A percentile compares a stretch with the other conserved stretches of the same genome.
Evolutionary conservation across 345 rosid genomes (phyloP).

Genomic region (Turritis glabra): DNA sequence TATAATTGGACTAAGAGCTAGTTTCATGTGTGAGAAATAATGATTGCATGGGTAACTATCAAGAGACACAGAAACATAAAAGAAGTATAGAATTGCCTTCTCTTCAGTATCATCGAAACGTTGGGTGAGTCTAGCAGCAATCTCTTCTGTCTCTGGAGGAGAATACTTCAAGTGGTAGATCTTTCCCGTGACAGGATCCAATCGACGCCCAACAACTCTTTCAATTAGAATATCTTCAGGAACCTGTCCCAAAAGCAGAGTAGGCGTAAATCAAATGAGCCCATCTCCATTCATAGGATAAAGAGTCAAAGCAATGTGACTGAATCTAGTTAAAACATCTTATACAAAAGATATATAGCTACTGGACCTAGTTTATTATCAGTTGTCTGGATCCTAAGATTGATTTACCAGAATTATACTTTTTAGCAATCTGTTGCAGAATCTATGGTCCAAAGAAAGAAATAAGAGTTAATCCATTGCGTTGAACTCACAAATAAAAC

Average conservation of each 20-base stretch:
- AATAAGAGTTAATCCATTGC: background rate
- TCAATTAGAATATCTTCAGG: slow-evolving; percentile 86
- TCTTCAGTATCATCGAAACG: slow-evolving; percentile 96
- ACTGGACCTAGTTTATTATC: background rate
- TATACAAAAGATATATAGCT: background rate
- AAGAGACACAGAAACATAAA: background rate
- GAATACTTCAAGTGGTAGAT: slow-evolving; percentile 91
- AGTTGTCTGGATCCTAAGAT: background rate
- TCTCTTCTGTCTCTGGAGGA: slow-evolving; percentile 87
- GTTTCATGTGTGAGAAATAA: background rate
- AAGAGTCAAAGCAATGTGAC: background rate
- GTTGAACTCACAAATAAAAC: background rate
- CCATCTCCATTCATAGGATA: background rate
- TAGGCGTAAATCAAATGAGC: slow-evolving; percentile 4
- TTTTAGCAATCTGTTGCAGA: background rate
- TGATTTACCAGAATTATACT: background rate
- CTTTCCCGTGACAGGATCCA: slow-evolving; percentile 93
- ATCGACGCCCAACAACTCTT: slow-evolving; percentile 88
- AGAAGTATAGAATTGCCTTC: slow-evolving; percentile 56
- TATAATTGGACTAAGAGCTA: slow-evolving; percentile 8
- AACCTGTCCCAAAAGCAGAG: slow-evolving; percentile 56
- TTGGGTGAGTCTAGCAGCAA: slow-evolving; percentile 83
- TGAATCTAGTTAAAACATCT: background rate
- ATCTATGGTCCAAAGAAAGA: background rate
- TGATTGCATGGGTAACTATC: background rate